These are phyloP conservation scores for Stephanocyclus meneghinianus DNA, from an alignment of 352 stramenopile species.

Conservation along the genomic window DNA sequence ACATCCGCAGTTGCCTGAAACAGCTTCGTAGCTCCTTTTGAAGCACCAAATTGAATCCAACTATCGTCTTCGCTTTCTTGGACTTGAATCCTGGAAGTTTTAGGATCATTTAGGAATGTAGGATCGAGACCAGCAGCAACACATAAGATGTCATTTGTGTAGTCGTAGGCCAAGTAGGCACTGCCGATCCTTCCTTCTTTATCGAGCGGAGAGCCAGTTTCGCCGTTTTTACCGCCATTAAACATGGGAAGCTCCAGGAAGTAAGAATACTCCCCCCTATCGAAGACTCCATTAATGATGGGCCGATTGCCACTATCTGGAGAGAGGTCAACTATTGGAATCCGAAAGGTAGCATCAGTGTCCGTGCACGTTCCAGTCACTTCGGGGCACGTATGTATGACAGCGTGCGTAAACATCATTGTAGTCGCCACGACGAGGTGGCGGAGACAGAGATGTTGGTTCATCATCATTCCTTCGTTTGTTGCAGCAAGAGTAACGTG, in stretches of 20 bases:
- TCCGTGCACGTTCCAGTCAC: too few relatives aligned
- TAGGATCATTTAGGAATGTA: not conserved
- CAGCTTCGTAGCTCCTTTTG: not conserved
- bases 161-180: slow-evolving; percentile 3
- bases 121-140: not conserved
- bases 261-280: too few relatives aligned
- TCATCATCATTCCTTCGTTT: too few relatives aligned
- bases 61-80: not conserved
- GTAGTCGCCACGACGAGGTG: too few relatives aligned
- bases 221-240: slow-evolving; percentile 8
- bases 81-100: not conserved
- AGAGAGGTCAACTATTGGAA: too few relatives aligned
- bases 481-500: too few relatives aligned
- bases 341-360: too few relatives aligned
- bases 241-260: not conserved
- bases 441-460: too few relatives aligned
- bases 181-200: slow-evolving; percentile 1
- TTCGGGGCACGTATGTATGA: too few relatives aligned
- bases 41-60: not conserved
- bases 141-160: not conserved
- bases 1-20: not conserved
- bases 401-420: too few relatives aligned
- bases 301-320: too few relatives aligned
- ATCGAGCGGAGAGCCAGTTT: not conserved
- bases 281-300: too few relatives aligned